These are phyloP conservation scores for Hanseniaspora pseudoguilliermondii DNA, from an alignment of 805 yeast genomes.

Conservation along the genomic window DNA sequence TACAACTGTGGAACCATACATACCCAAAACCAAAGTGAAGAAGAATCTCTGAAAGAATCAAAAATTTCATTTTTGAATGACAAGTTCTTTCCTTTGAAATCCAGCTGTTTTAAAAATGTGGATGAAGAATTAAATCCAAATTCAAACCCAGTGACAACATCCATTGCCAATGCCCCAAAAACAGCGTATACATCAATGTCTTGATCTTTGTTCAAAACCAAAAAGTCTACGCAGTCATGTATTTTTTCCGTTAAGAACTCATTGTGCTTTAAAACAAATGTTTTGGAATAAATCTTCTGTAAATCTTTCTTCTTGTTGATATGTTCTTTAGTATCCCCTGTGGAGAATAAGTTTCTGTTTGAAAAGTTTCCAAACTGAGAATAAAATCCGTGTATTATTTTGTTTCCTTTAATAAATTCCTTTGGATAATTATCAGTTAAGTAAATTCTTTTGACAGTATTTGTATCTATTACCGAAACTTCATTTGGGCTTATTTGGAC, in stretches of 20 bases:
- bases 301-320: slow-evolving; percentile 31
- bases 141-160: slow-evolving; percentile 48
- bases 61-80: slow-evolving; percentile 33
- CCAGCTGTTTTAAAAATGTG: slow-evolving; percentile 29
- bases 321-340: slow-evolving; percentile 39
- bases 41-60: slow-evolving; percentile 35
- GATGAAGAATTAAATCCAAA: slow-evolving; percentile 41
- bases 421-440: slow-evolving; percentile 43
- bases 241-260: slow-evolving; percentile 28
- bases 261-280: slow-evolving; percentile 29
- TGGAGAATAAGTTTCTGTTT: slow-evolving; percentile 43
- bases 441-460: slow-evolving; percentile 44
- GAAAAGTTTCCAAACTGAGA: slow-evolving; percentile 12
- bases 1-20: slow-evolving; percentile 46
- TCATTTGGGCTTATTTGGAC: slow-evolving; percentile 26
- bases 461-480: slow-evolving; percentile 42
- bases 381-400: slow-evolving; percentile 5
- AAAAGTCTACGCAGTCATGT: slow-evolving; percentile 19
- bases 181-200: slow-evolving; percentile 45
- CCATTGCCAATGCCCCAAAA: slow-evolving; percentile 65
- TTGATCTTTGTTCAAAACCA: slow-evolving; percentile 17
- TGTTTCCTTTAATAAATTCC: slow-evolving; percentile 10
- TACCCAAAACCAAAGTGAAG: slow-evolving; percentile 55
- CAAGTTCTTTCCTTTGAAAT: slow-evolving; percentile 8
- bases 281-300: slow-evolving; percentile 35